phyloP scores from a whole-genome alignment of 208 protist species.

The Trypanosomatidae sp. region DNA sequence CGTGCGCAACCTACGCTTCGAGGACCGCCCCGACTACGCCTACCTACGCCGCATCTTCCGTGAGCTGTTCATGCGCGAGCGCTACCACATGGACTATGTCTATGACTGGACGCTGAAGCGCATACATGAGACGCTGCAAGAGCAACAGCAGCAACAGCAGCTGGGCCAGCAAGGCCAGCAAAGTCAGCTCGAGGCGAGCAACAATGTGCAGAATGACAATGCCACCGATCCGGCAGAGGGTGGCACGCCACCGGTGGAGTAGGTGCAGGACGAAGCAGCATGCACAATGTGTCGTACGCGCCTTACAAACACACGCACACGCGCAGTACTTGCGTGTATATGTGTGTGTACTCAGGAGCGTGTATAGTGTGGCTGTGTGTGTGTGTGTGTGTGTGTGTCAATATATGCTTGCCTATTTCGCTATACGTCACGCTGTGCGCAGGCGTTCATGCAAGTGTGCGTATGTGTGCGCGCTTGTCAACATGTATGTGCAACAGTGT shows the following conservation, averaged over 20 bases:
- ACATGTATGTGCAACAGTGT: too few species aligned
- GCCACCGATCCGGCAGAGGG: background rate
- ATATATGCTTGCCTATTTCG: too few species aligned
- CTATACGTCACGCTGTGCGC: too few species aligned
- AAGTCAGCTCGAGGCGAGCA: background rate
- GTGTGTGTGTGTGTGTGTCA: too few species aligned
- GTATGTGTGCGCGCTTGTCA: too few species aligned
- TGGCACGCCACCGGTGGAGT: background rate
- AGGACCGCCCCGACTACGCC: conserved; percentile 98
- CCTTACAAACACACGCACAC: too few species aligned
- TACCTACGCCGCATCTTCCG: conserved; percentile 97
- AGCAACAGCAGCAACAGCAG: conserved; percentile 6
- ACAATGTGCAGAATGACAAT: conserved; percentile 2
- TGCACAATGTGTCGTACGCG: too few species aligned
- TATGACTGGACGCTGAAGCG: conserved; percentile 97
- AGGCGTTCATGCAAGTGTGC: too few species aligned
- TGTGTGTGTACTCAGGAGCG: too few species aligned
- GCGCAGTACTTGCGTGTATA: too few species aligned
- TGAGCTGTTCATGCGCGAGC: conserved; percentile 96
- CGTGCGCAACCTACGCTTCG: conserved; percentile 93
- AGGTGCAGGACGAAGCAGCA: too few species aligned
- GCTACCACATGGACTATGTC: conserved; percentile 96
- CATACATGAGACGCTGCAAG: conserved; percentile 51
- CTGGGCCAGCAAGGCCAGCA: background rate
- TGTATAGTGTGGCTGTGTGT: too few species aligned